Conservation (phyloP, 495 filamentous ascomycete species). For the Penicillium goetzii region DNA sequence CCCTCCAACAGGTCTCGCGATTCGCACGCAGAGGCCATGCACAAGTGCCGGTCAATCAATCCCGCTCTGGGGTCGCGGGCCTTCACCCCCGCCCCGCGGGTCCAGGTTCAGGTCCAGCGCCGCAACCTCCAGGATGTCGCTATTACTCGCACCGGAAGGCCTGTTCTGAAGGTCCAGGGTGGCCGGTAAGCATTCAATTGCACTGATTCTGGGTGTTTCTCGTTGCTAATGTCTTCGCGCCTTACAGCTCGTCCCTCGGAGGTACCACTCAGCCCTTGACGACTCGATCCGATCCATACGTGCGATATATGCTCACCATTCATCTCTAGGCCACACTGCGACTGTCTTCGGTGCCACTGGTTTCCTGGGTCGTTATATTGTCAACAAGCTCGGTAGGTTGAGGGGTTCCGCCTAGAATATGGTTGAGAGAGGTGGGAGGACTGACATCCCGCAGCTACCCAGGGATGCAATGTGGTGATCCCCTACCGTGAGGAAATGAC, state of each 20-base stretch:
- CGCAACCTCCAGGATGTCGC: slow-evolving; percentile 74
- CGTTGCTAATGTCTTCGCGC: slow-evolving; percentile 32
- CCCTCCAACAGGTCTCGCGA: slow-evolving; percentile 41
- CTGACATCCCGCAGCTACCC: slow-evolving; percentile 65
- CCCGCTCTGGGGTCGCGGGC: slow-evolving; percentile 49
- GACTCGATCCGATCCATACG: slow-evolving; percentile 24
- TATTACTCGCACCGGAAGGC: slow-evolving; percentile 86
- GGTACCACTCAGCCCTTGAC: slow-evolving; percentile 56
- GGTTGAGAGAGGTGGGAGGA: slow-evolving; percentile 18
- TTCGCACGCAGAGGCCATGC: slow-evolving; percentile 51
- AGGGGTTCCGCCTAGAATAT: slow-evolving; percentile 7
- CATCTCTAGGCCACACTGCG: slow-evolving; percentile 77
- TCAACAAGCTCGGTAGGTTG: slow-evolving; percentile 84
- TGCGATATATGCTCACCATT: slow-evolving; percentile 32
- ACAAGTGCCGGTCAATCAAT: slow-evolving; percentile 54
- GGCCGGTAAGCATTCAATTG: slow-evolving; percentile 67
- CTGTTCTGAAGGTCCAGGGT: slow-evolving; percentile 78
- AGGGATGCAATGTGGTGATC: slow-evolving; percentile 90
- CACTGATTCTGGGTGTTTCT: neutral
- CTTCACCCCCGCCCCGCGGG: slow-evolving; percentile 45
- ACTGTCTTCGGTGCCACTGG: slow-evolving; percentile 98
- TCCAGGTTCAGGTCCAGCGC: slow-evolving; percentile 52
- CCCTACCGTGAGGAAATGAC: slow-evolving; percentile 97
- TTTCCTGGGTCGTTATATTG: slow-evolving; percentile 95
- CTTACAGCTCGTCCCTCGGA: slow-evolving; percentile 75